phyloP scores from a whole-genome alignment of 768 basidiomycete species.

The Suillus spraguei region DNA sequence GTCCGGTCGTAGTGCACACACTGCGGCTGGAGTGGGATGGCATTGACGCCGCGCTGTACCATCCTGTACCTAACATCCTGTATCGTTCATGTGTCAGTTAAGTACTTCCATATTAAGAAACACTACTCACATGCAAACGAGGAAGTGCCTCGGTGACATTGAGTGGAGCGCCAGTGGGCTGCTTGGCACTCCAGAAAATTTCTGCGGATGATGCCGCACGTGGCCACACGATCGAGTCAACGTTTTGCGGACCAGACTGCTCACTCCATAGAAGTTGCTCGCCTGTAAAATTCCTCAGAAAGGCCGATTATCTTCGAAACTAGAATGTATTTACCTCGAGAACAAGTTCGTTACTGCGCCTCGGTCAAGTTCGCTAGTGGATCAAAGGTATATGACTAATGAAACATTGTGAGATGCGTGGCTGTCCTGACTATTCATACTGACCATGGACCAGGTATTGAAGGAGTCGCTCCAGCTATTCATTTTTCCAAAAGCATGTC shows the following conservation, averaged over 20 bases:
- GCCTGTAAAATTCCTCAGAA: constrained; percentile 34
- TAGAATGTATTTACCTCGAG: constrained; percentile 52
- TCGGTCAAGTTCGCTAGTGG: constrained; percentile 58
- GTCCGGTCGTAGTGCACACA: constrained; percentile 70
- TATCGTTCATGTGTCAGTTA: background rate
- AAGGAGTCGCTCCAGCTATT: constrained; percentile 79
- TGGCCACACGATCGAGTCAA: constrained; percentile 75
- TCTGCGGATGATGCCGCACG: constrained; percentile 73
- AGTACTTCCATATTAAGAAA: constrained; percentile 22
- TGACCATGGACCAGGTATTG: constrained; percentile 78
- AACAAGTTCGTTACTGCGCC: constrained; percentile 52
- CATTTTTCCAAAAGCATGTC: constrained; percentile 26
- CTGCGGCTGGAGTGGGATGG: constrained; percentile 65
- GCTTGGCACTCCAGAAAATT: constrained; percentile 70
- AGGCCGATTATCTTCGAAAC: background rate
- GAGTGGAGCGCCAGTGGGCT: constrained; percentile 31
- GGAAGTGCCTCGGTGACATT: constrained; percentile 53
- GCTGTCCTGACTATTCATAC: constrained; percentile 6
- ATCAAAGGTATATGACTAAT: constrained; percentile 70
- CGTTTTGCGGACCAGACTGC: constrained; percentile 66
- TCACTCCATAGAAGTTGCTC: constrained; percentile 77
- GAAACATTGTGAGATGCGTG: constrained; percentile 23
- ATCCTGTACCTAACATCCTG: constrained; percentile 52
- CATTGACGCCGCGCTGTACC: constrained; percentile 59
- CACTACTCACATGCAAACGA: constrained; percentile 52